Evolutionary conservation across 2,329 filamentous ascomycete genomes (phyloP), one percentile per base, ranked within the genome.

Genomic region (Didymellaceae sp.): DNA sequence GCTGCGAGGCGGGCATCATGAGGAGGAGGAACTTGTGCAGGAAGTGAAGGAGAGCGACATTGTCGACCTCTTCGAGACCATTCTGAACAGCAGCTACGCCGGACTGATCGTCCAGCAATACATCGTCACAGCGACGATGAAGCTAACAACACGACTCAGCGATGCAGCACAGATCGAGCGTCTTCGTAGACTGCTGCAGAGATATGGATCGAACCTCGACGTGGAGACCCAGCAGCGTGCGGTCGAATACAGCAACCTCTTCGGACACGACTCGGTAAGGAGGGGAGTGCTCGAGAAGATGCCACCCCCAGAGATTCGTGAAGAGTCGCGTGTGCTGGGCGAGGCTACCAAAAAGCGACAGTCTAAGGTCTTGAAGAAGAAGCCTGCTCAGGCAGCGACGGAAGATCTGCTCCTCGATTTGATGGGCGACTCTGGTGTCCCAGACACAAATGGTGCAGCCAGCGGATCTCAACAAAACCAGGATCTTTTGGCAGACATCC

Each of bases 221-320:
- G 88, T 97, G 20, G 94, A 99, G 73, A 89, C 97, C 18, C 95
- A 99, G 73, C 94, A 99, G 74, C 86, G 94, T 71, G 89, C 93
- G 5, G 92, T 96, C 16, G 94, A 99, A 73, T 99, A 97, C 66
- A 85, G 87, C 51, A 97, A 97, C 67, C 80, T 99, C n/a, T 97
- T 99, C 66, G 84, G 85, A 0, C 91, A 91, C 65, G 92, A 99
- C 62, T 81, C 91, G 53, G 89, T 99, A 48, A 86, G 93, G 45
- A 84, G 84, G 52, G 94, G 94, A 50, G 94, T 99, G 2, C 79
- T 99, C 9, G 94, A 99, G 76, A 95, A 94, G 73, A 99, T 99
- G 95, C 94, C 94, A 6, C 85, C 94, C 1, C 94, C 94, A 7
- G 93, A 97, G 73, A 97, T 99, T 67, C 91, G 93, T 60, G 94